These are phyloP conservation scores for Misopates orontium DNA, from an alignment of 257 asterid species.

Conservation along the genomic window DNA sequence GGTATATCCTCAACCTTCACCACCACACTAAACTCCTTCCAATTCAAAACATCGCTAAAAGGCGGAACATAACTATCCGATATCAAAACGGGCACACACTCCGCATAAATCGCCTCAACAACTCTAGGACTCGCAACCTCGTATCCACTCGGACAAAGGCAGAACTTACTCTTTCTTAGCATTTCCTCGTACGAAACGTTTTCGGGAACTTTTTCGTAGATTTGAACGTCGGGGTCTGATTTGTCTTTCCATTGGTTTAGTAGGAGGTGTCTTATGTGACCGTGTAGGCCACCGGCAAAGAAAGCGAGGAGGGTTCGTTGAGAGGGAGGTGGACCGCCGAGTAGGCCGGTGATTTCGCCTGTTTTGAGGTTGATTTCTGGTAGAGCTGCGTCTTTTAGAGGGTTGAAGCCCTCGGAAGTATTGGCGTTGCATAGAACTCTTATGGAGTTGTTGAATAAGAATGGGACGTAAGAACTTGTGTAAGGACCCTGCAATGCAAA, in stretches of 20 bases:
- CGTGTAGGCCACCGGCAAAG: conserved; percentile 78
- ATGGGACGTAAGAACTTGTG: conserved; percentile 56
- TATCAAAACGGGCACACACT: conserved; percentile 64
- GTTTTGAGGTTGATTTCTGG: conserved; percentile 80
- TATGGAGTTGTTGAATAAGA: conserved; percentile 63
- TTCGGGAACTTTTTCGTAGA: conserved; percentile 41
- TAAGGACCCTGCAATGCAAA: conserved; percentile 54
- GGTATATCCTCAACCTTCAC: conserved; percentile 49
- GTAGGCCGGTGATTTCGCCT: conserved; percentile 56
- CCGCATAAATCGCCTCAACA: conserved; percentile 69
- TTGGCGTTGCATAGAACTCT: conserved; percentile 85
- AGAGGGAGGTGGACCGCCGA: conserved; percentile 71
- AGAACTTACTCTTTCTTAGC: conserved; percentile 50
- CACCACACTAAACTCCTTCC: conserved; percentile 49
- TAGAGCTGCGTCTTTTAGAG: conserved; percentile 62
- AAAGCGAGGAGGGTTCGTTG: conserved; percentile 65
- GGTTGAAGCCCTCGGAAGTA: conserved; percentile 81
- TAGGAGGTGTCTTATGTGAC: conserved; percentile 62
- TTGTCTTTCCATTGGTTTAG: conserved; percentile 65
- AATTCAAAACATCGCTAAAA: conserved; percentile 57
- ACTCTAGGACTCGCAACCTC: conserved; percentile 75
- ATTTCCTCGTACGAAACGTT: conserved; percentile 37
- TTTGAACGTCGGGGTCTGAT: conserved; percentile 38
- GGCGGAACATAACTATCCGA: conserved; percentile 51
- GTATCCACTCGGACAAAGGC: conserved; percentile 73